Evolutionary conservation across 768 basidiomycete genomes (phyloP).

Genomic region (Tulasnella sp.): DNA sequence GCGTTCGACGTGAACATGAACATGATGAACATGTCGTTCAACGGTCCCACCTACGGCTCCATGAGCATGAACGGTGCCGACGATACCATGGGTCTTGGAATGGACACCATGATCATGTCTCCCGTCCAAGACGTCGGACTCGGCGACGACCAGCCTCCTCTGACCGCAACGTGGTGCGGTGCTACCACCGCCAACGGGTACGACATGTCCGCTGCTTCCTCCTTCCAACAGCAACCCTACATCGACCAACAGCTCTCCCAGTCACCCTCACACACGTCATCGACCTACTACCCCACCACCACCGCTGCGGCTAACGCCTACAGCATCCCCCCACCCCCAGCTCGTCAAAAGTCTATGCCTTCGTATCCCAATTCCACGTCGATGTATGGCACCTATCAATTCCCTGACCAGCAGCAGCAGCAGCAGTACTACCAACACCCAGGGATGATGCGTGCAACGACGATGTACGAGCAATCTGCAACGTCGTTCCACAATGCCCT

Average conservation of each 20-base stretch:
- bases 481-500: background rate
- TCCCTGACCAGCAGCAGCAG: conserved; percentile 21
- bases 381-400: conserved; percentile 5
- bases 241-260: background rate
- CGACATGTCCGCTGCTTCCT: conserved; percentile 1
- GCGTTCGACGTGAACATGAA: background rate
- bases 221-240: background rate
- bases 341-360: conserved; percentile 15
- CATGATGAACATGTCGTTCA: conserved; percentile 1
- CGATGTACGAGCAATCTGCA: background rate
- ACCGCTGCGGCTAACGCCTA: conserved; percentile 7
- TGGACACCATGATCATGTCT: conserved; percentile 12
- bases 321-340: conserved; percentile 19
- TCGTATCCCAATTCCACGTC: background rate
- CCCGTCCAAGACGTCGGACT: background rate
- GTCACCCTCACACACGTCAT: background rate
- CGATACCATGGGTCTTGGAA: background rate
- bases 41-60: background rate
- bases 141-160: background rate
- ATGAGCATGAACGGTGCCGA: background rate
- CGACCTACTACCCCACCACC: background rate
- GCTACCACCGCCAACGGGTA: background rate
- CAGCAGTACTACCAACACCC: conserved; percentile 15
- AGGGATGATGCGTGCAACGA: conserved; percentile 2
- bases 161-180: background rate